Conservation (phyloP, 805 yeast species). For the Hanseniaspora osmophila region DNA sequence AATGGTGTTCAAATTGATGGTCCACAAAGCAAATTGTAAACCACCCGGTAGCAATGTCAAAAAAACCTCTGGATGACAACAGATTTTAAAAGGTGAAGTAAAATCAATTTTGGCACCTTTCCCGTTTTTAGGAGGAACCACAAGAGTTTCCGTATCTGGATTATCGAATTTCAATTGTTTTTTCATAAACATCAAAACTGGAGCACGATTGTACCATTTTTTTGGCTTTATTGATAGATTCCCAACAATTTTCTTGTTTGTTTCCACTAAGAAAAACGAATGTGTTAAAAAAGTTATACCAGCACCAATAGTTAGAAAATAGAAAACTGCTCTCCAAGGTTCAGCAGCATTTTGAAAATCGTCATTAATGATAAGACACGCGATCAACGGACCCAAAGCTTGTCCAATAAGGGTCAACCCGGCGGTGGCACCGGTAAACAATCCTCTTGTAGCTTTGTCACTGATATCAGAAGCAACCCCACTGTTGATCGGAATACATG, state of each 20-base stretch:
- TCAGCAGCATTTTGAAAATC: slow-evolving; percentile 27
- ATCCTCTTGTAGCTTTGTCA: slow-evolving; percentile 52
- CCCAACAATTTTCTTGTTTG: slow-evolving; percentile 57
- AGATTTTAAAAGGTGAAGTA: slow-evolving; percentile 12
- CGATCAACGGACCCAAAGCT: slow-evolving; percentile 65
- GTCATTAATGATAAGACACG: slow-evolving; percentile 43
- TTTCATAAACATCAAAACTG: slow-evolving; percentile 30
- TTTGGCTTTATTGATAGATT: slow-evolving; percentile 53
- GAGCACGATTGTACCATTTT: slow-evolving; percentile 28
- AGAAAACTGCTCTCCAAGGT: slow-evolving; percentile 65
- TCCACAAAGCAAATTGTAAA: slow-evolving; percentile 56
- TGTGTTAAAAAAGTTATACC: slow-evolving; percentile 29
- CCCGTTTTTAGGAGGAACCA: slow-evolving; percentile 9
- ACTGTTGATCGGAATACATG: slow-evolving; percentile 53
- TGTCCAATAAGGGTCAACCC: slow-evolving; percentile 64
- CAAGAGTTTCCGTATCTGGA: slow-evolving; percentile 21
- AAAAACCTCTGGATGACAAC: slow-evolving; percentile 31
- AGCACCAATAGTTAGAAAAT: slow-evolving; percentile 58
- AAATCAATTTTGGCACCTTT: slow-evolving; percentile 15
- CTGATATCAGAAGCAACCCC: slow-evolving; percentile 70
- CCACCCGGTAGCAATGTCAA: slow-evolving; percentile 42
- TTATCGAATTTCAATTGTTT: slow-evolving; percentile 17
- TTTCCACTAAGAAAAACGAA: slow-evolving; percentile 52
- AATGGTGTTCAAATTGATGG: slow-evolving; percentile 50
- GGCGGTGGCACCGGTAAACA: slow-evolving; percentile 46